Conservation (phyloP, 2,329 filamentous ascomycete species). For the Madurella fahalii region DNA sequence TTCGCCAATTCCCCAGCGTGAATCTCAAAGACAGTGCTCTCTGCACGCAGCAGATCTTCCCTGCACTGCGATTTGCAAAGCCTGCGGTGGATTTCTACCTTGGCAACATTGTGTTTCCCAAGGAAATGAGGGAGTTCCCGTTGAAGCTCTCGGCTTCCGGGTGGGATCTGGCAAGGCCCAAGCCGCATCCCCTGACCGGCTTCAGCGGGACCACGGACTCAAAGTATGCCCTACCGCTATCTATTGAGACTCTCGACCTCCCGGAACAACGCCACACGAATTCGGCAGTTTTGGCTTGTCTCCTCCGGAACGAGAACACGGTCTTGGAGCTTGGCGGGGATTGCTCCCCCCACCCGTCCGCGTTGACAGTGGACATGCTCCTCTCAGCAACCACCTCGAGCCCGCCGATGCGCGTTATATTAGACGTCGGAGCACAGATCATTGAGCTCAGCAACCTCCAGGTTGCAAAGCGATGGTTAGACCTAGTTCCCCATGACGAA, state of each 20-base stretch:
- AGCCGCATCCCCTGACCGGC: conserved; percentile 53
- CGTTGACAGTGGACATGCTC: conserved; percentile 46
- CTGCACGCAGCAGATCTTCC: conserved; percentile 49
- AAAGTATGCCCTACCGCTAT: conserved; percentile 54
- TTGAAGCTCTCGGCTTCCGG: conserved; percentile 61
- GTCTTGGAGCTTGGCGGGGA: conserved; percentile 39
- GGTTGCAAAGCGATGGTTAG: conserved; percentile 50
- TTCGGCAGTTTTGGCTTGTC: conserved; percentile 57
- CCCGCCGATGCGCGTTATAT: conserved; percentile 49
- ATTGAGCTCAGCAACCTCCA: conserved; percentile 51
- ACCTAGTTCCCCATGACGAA: conserved; percentile 19
- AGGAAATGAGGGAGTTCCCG: conserved; percentile 60
- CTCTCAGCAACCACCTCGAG: conserved; percentile 38
- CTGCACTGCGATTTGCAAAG: conserved; percentile 48
- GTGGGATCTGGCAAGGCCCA: conserved; percentile 53
- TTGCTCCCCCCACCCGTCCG: conserved; percentile 27
- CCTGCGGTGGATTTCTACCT: conserved; percentile 56
- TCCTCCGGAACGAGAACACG: conserved; percentile 50
- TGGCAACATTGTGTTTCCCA: conserved; percentile 61
- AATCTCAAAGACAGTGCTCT: conserved; percentile 54
- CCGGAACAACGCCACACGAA: conserved; percentile 54
- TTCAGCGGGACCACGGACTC: conserved; percentile 72
- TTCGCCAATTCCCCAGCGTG: conserved; percentile 44
- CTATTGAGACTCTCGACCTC: conserved; percentile 59
- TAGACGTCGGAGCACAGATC: conserved; percentile 62